Evolutionary conservation across 345 rosid species (phyloP).

Genomic region (Bruguiera sexangula): DNA sequence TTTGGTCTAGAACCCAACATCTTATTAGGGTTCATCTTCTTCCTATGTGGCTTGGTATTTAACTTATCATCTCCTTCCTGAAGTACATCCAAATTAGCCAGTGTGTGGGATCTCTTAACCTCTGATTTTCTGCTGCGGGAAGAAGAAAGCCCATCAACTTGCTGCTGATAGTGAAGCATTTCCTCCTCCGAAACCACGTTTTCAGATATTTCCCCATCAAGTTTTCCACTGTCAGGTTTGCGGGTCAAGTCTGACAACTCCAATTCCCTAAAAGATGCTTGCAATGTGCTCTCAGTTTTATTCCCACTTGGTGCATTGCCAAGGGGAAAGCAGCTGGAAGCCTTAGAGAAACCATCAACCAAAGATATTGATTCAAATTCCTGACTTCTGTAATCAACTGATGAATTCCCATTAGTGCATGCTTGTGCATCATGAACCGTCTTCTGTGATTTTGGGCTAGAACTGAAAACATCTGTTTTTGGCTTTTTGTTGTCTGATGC

Average conservation of each 20-base stretch:
- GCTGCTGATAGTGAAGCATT: slow-evolving; percentile 15
- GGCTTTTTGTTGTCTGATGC: slow-evolving; percentile 34
- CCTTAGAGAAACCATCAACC: slow-evolving; percentile 16
- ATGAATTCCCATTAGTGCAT: slow-evolving; percentile 24
- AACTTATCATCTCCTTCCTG: slow-evolving; percentile 29
- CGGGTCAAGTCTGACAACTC: slow-evolving; percentile 18
- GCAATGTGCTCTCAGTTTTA: slow-evolving; percentile 16
- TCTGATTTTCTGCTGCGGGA: slow-evolving; percentile 23
- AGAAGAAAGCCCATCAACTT: slow-evolving; percentile 28
- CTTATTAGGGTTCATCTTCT: slow-evolving; percentile 49
- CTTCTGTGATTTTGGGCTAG: slow-evolving; percentile 32
- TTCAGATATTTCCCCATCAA: slow-evolving; percentile 6
- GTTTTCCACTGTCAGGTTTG: slow-evolving; percentile 11
- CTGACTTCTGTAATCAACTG: slow-evolving; percentile 22
- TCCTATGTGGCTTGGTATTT: slow-evolving; percentile 33
- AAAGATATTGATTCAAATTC: slow-evolving; percentile 22
- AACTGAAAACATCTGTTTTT: slow-evolving; percentile 29
- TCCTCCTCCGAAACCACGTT: slow-evolving; percentile 17
- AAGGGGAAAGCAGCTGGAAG: slow-evolving; percentile 14
- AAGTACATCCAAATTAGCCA: slow-evolving; percentile 23
- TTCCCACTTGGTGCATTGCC: slow-evolving; percentile 14
- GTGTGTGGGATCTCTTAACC: slow-evolving; percentile 23
- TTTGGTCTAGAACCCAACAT: slow-evolving; percentile 57
- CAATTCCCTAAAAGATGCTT: slow-evolving; percentile 18
- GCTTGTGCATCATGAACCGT: slow-evolving; percentile 28